Percentiles rank a stretch among this genome's conserved stretches.
Evolutionary conservation across 768 basidiomycete species (phyloP).

Genomic region (Hygrophorus russula): DNA sequence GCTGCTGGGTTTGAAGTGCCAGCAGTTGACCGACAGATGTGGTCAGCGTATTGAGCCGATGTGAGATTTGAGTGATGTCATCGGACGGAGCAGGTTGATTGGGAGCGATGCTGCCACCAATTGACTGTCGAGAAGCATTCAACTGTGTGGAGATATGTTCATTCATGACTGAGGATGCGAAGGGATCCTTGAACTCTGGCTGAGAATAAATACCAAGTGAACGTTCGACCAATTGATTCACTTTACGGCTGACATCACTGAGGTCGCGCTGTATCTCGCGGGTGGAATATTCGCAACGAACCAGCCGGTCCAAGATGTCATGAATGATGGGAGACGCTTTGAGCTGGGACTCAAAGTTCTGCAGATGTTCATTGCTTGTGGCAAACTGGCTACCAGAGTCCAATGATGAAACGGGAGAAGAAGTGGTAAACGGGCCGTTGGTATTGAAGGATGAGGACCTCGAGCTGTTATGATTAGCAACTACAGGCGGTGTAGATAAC

Average conservation of each 20-base stretch:
- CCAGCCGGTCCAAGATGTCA: constrained; percentile 65
- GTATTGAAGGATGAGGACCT: constrained; percentile 30
- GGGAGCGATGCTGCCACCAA: constrained; percentile 52
- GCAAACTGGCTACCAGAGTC: constrained; percentile 62
- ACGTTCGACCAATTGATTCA: constrained; percentile 65
- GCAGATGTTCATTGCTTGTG: constrained; percentile 31
- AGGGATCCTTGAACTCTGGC: constrained; percentile 81
- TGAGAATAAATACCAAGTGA: constrained; percentile 34
- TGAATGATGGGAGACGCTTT: constrained; percentile 66
- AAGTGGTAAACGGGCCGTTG: constrained; percentile 39
- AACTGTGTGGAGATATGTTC: constrained; percentile 22
- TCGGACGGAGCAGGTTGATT: constrained; percentile 58
- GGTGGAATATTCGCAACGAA: constrained; percentile 56
- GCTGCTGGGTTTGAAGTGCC: constrained; percentile 65
- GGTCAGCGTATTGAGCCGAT: constrained; percentile 68
- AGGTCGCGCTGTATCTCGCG: constrained; percentile 69
- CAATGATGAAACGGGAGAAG: constrained; percentile 71
- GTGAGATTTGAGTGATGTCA: constrained; percentile 67
- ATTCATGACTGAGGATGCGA: constrained; percentile 36
- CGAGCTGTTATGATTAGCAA: constrained; percentile 17
- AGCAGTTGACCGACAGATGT: constrained; percentile 81
- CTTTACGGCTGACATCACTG: constrained; percentile 64
- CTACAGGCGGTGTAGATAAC: constrained; percentile 36
- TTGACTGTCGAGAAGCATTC: constrained; percentile 48
- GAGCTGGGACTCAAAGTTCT: constrained; percentile 61